These are phyloP conservation scores for Elongisporangium undulatum DNA, from an alignment of 352 stramenopile species.

Conservation along the genomic window DNA sequence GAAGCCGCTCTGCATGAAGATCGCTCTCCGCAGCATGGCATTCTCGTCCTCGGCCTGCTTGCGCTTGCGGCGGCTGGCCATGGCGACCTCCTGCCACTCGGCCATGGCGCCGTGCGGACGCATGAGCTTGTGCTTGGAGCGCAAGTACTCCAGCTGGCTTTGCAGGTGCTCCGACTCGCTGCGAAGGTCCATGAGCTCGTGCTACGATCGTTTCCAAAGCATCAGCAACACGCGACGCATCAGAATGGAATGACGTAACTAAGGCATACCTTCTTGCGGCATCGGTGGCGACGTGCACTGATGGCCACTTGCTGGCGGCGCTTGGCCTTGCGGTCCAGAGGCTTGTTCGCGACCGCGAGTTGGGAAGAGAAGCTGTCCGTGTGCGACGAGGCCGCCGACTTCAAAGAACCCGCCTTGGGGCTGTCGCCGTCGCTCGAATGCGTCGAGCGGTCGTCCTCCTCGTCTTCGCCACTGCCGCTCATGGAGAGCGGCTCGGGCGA, in stretches of 20 bases:
- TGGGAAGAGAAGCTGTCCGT: background rate
- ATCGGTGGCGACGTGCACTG: constrained; percentile 41
- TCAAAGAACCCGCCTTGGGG: background rate
- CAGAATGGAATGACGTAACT: background rate
- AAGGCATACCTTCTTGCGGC: constrained; percentile 37
- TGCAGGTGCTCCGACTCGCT: constrained; percentile 42
- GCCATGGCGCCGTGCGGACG: constrained; percentile 38
- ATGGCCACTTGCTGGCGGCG: constrained; percentile 43
- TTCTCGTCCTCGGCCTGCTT: constrained; percentile 51
- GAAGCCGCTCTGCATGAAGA: constrained; percentile 52
- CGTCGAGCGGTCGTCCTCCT: background rate
- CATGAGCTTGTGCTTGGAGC: constrained; percentile 44
- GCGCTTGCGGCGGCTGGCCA: constrained; percentile 54
- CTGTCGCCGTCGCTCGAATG: background rate
- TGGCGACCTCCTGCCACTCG: constrained; percentile 52
- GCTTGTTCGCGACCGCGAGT: constrained; percentile 8
- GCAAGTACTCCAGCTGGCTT: constrained; percentile 35
- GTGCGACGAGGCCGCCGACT: background rate
- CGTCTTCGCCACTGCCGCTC: background rate
- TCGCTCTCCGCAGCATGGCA: constrained; percentile 34
- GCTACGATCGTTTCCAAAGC: constrained; percentile 3
- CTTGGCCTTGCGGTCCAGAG: constrained; percentile 37
- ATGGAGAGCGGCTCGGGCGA: background rate
- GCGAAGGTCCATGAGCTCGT: constrained; percentile 43
- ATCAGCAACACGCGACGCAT: background rate